A percentile compares a stretch with the other conserved stretches of the same genome.
These are phyloP conservation scores for Auriscalpium orientale DNA, from an alignment of 768 basidiomycete genomes.

Conservation along the genomic window DNA sequence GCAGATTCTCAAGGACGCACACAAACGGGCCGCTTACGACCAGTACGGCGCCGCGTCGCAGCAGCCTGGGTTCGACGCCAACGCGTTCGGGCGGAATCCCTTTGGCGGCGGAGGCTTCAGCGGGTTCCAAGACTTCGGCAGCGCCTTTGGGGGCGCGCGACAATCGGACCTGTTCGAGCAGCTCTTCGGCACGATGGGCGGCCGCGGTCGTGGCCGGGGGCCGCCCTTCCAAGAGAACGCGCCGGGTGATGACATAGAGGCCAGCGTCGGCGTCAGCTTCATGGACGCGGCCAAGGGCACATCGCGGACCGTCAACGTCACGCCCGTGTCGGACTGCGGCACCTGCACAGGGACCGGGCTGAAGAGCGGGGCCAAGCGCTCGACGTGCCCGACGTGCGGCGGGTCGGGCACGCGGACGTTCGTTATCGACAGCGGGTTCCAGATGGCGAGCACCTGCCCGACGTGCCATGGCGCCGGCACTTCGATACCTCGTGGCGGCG, in stretches of 20 bases:
- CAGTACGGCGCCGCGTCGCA: slow-evolving; percentile 89
- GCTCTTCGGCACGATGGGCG: slow-evolving; percentile 70
- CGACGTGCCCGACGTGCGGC: slow-evolving; percentile 70
- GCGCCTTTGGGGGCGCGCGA: slow-evolving; percentile 44
- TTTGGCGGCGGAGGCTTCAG: slow-evolving; percentile 43
- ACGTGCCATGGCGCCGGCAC: slow-evolving; percentile 77
- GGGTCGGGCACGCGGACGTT: slow-evolving; percentile 87
- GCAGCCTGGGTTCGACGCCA: slow-evolving; percentile 89
- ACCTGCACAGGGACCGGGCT: slow-evolving; percentile 84
- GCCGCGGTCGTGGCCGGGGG: slow-evolving; percentile 33
- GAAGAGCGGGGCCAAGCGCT: slow-evolving; percentile 77
- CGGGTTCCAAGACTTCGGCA: slow-evolving; percentile 65
- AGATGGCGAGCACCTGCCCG: slow-evolving; percentile 89
- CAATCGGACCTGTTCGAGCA: slow-evolving; percentile 73
- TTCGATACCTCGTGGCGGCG: slow-evolving; percentile 65
- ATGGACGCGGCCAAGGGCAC: slow-evolving; percentile 94
- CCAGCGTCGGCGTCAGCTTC: slow-evolving; percentile 69
- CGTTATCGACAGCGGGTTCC: slow-evolving; percentile 89
- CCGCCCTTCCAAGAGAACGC: slow-evolving; percentile 35
- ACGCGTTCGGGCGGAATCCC: slow-evolving; percentile 48
- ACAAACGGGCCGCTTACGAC: slow-evolving; percentile 87
- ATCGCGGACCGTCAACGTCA: slow-evolving; percentile 63
- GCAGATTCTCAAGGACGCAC: slow-evolving; percentile 89
- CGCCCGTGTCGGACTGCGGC: slow-evolving; percentile 75
- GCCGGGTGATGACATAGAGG: slow-evolving; percentile 79